A percentile compares a stretch with the other conserved stretches of the same genome.
Evolutionary conservation across 371 early-diverging fungal species (phyloP).

Genomic region (Syncephalastrum monosporum): DNA sequence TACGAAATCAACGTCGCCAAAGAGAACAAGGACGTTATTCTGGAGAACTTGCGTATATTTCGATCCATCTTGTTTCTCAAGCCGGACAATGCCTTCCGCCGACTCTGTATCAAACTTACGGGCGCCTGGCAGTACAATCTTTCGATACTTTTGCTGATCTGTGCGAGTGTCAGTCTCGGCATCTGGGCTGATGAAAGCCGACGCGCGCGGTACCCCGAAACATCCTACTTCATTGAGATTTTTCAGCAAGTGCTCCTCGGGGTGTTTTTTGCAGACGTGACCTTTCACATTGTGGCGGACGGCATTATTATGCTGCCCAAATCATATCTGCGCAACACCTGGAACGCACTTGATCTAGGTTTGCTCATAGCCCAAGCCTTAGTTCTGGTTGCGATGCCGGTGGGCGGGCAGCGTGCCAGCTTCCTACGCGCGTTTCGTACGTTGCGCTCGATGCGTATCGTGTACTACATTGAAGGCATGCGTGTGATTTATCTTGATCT

Average conservation of each 20-base stretch:
- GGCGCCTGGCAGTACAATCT: slow-evolving; percentile 26
- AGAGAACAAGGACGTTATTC: slow-evolving; percentile 35
- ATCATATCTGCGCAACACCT: slow-evolving; percentile 44
- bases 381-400: not conserved
- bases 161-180: slow-evolving; percentile 40
- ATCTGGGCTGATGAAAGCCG: slow-evolving; percentile 34
- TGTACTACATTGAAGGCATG: slow-evolving; percentile 46
- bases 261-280: slow-evolving; percentile 38
- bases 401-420: slow-evolving; percentile 2
- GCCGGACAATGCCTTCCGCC: slow-evolving; percentile 12
- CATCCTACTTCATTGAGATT: slow-evolving; percentile 18
- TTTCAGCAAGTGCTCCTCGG: slow-evolving; percentile 30
- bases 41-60: slow-evolving; percentile 27
- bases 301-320: slow-evolving; percentile 47
- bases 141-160: slow-evolving; percentile 33
- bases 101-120: slow-evolving; percentile 9
- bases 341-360: slow-evolving; percentile 45
- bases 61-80: slow-evolving; percentile 24
- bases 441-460: slow-evolving; percentile 43
- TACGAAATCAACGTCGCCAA: slow-evolving; percentile 33
- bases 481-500: slow-evolving; percentile 47
- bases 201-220: slow-evolving; percentile 10
- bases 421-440: slow-evolving; percentile 31
- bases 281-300: slow-evolving; percentile 41
- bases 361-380: slow-evolving; percentile 30